Evolutionary conservation across 2,329 filamentous ascomycete species (phyloP).

Genomic region (Neocucurbitaria cava): DNA sequence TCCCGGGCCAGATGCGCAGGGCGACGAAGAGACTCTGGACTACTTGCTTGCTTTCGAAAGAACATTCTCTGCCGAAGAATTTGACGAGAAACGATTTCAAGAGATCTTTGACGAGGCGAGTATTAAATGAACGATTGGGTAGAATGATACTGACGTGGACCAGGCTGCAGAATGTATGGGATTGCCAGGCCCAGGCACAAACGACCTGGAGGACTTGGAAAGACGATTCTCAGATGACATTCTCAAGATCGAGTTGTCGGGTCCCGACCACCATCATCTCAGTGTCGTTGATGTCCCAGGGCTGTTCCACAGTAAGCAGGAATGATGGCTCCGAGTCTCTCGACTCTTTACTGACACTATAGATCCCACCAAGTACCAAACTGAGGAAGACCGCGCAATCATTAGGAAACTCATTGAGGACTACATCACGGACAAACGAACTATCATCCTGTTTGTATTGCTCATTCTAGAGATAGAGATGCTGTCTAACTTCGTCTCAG

Average conservation of each 20-base stretch:
- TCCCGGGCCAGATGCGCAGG: conserved; percentile 8
- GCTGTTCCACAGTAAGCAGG: conserved; percentile 39
- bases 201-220: conserved; percentile 11
- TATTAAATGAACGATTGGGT: not conserved
- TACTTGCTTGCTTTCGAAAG: conserved; percentile 4
- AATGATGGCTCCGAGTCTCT: not conserved
- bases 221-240: conserved; percentile 35
- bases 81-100: conserved; percentile 8
- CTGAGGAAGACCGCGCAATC: conserved; percentile 10
- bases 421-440: conserved; percentile 13
- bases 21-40: conserved; percentile 3
- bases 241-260: conserved; percentile 50
- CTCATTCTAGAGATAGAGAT: not conserved
- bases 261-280: conserved; percentile 50
- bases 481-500: conserved; percentile 2
- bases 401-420: conserved; percentile 11
- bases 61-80: conserved; percentile 3
- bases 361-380: conserved; percentile 19
- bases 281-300: conserved; percentile 54
- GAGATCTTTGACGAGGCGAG: conserved; percentile 8
- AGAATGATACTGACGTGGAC: not conserved
- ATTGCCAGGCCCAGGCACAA: conserved; percentile 8
- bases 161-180: conserved; percentile 15
- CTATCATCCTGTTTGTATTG: conserved; percentile 8
- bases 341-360: too few species aligned